Base-by-base conservation (phyloP, 768 basidiomycete genomes). In the Phaeotremella fagi region DNA sequence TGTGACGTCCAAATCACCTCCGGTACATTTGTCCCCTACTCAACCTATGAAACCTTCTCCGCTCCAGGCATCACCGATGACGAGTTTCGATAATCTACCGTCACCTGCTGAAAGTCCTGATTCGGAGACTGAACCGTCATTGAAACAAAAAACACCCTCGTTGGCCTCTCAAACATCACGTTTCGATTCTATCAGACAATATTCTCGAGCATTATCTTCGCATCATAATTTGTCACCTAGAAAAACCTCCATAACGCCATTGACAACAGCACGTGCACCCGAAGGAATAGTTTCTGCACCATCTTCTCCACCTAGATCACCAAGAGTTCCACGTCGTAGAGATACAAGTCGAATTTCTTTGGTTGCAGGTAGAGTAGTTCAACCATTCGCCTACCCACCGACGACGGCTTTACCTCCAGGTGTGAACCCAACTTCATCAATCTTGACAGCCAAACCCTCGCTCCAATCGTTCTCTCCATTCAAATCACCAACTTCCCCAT, bases 381-480 rank as follows among this genome's bases (percentile, higher is more conserved):
- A 69, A 43, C 72, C 72, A 20, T 72, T 71, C 47, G 59, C 65
- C 12, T 62, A 71, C 20, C 72, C 72, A 3, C 51, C 68, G 1
- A 46, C 45, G 9, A 70, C 72, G 1, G 59, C 64, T 1, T 51
- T 74, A n/a, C 72, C 72, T 15, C 70, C 72, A 16, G 43, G 27
- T 25, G 46, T 33, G 20, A 38, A 49, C 36, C 35, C 44, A 25
- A 26, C 45, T 35, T 52, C 47, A 54, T 29, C 15, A 25, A 50
- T 14, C 44, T 56, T n/a, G 48, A 59, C 43, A 45, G 36, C 52
- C 23, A 59, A 69, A 31, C 55, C 68, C 2, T 60, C 59, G 3
- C 48, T 73, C 7, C 59, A 64, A 28, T 68, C 72, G 2, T 74
- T 72, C 49, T 74, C 72, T 14, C 68, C 71, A 4, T 72, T 72